phyloP scores from a whole-genome alignment of 148 eudicot genomes.

The Silene latifolia region DNA sequence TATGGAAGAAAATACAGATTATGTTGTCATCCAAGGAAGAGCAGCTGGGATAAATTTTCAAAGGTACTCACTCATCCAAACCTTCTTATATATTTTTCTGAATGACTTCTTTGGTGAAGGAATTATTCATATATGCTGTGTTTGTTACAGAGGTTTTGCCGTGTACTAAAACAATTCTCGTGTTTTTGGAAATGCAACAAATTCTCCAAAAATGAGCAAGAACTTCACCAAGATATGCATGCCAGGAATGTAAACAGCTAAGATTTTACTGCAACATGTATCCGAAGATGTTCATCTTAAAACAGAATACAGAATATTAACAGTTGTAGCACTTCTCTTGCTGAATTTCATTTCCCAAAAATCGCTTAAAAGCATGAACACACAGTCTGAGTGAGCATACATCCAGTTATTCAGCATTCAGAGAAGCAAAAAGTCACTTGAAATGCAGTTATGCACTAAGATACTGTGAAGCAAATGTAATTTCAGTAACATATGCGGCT shows the following conservation, averaged over 20 bases:
- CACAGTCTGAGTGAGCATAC: no score
- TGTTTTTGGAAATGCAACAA: constrained; percentile 37
- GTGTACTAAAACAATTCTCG: constrained; percentile 28
- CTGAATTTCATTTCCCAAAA: not conserved
- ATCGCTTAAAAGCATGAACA: not conserved
- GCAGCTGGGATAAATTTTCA: constrained; percentile 16
- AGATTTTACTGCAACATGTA: not conserved
- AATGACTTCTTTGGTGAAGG: not conserved
- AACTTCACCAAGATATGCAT: constrained; percentile 5
- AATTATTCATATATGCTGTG: not conserved
- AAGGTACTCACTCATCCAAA: constrained; percentile 17
- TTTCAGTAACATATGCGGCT: not conserved
- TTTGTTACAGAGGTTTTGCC: constrained; percentile 29
- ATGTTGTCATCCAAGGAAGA: constrained; percentile 14
- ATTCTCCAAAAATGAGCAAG: constrained; percentile 7
- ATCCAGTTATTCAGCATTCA: no score
- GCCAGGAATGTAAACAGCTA: not conserved
- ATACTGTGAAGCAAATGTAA: not conserved
- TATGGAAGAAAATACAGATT: constrained; percentile 11
- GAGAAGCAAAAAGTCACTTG: no score
- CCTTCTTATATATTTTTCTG: not conserved
- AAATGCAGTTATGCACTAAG: not conserved
- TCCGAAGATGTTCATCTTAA: not conserved
- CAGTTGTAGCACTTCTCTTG: not conserved
- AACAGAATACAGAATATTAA: not conserved